A percentile compares a stretch with the other conserved stretches of the same genome.
Conservation (phyloP, 148 eudicot genomes). For the Rheum nobile region DNA sequence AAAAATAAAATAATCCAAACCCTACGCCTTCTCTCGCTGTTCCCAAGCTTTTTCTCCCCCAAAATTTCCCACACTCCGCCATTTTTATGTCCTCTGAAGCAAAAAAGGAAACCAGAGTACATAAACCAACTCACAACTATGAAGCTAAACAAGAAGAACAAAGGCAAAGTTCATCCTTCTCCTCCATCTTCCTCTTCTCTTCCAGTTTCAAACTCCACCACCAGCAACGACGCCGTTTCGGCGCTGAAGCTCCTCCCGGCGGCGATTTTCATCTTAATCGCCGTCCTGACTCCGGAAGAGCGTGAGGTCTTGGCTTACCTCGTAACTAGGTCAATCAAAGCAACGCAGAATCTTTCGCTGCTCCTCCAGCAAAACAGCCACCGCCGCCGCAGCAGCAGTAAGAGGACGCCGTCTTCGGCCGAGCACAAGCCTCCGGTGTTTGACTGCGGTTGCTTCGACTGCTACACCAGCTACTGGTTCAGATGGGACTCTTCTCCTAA, state of each 20-base stretch:
- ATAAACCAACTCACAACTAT: conserved; percentile 9
- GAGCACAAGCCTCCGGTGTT: too few species aligned
- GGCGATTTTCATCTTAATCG: conserved; percentile 33
- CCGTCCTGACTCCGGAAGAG: conserved; percentile 49
- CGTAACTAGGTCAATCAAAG: conserved; percentile 41
- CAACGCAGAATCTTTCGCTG: conserved; percentile 6
- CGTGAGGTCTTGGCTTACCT: conserved; percentile 53
- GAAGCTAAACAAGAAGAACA: conserved; percentile 46
- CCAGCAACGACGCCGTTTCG: conserved; percentile 16
- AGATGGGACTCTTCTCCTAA: conserved; percentile 59
- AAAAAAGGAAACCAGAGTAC: background rate
- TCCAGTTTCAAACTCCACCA: background rate
- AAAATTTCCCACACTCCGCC: background rate
- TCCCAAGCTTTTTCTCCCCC: background rate
- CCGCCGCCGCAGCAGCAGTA: background rate
- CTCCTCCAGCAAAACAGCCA: conserved; percentile 7
- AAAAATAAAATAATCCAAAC: background rate
- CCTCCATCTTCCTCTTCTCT: conserved; percentile 24
- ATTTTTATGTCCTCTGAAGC: background rate
- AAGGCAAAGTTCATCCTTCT: conserved; percentile 75
- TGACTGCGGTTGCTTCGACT: conserved; percentile 58
- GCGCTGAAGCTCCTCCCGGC: conserved; percentile 47
- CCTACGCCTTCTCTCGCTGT: background rate
- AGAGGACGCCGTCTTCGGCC: too few species aligned
- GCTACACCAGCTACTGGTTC: conserved; percentile 60